phyloP scores from a whole-genome alignment of 2,329 filamentous ascomycete genomes.

The Epicoccum sorghinum region DNA sequence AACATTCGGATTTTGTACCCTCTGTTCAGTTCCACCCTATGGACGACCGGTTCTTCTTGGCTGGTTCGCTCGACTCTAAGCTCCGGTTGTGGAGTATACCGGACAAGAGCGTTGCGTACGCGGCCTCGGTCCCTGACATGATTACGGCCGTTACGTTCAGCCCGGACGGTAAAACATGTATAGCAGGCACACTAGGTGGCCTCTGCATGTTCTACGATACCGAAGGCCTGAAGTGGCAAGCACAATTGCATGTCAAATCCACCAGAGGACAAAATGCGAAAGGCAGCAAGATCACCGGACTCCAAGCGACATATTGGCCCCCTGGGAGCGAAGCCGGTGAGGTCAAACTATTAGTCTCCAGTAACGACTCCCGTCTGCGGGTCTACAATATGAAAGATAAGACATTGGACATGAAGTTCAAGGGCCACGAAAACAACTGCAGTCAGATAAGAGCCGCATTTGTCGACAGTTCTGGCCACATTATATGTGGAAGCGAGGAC shows the following conservation, averaged over 20 bases:
- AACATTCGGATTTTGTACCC: conserved; percentile 93
- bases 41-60: conserved; percentile 95
- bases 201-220: conserved; percentile 92
- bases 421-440: conserved; percentile 86
- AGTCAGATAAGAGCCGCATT: conserved; percentile 91
- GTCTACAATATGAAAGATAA: conserved; percentile 89
- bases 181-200: conserved; percentile 86
- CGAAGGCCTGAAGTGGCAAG: conserved; percentile 81
- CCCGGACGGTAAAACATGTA: conserved; percentile 86
- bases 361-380: conserved; percentile 90
- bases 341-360: conserved; percentile 85
- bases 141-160: conserved; percentile 94
- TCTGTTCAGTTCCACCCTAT: conserved; percentile 92
- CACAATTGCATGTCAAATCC: conserved; percentile 91
- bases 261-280: conserved; percentile 92
- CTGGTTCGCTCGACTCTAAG: conserved; percentile 87
- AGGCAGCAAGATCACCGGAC: conserved; percentile 96
- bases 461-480: conserved; percentile 82
- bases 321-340: conserved; percentile 65
- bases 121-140: conserved; percentile 77
- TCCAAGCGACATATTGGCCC: conserved; percentile 73
- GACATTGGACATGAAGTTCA: conserved; percentile 84
- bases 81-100: conserved; percentile 95
- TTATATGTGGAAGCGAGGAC: conserved; percentile 94
- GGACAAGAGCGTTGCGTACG: conserved; percentile 89